phyloP scores from a whole-genome alignment of 2,329 filamentous ascomycete genomes.

The Diplodia seriata region DNA sequence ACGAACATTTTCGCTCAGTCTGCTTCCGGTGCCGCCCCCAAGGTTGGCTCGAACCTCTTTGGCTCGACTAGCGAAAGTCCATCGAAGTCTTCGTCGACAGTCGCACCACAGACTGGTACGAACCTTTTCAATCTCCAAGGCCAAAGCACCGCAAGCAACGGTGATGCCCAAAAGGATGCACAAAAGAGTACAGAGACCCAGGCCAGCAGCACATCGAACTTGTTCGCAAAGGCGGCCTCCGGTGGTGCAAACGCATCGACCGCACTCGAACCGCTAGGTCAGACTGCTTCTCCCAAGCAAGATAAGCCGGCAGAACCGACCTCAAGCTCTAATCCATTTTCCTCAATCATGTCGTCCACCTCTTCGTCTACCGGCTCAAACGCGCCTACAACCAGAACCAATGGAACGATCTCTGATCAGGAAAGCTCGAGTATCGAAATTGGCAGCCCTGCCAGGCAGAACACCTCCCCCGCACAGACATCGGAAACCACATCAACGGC shows the following conservation, averaged over 20 bases:
- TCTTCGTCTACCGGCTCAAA: neutral
- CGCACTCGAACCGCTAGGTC: neutral
- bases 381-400: neutral
- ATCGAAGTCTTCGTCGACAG: no score
- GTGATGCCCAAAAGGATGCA: neutral
- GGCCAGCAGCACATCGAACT: slow-evolving; percentile 3
- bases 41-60: slow-evolving; percentile 23
- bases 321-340: slow-evolving; percentile 1
- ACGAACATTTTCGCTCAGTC: slow-evolving; percentile 21
- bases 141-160: neutral
- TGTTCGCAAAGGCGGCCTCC: slow-evolving; percentile 15
- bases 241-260: neutral
- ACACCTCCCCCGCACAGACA: neutral
- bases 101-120: neutral
- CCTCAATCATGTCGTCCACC: slow-evolving; percentile 1
- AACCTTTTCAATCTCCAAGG: neutral
- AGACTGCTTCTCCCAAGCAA: neutral
- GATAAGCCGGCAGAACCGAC: neutral
- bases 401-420: neutral
- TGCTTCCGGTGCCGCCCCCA: neutral
- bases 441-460: neutral
- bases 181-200: neutral
- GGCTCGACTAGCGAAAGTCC: slow-evolving; percentile 2
- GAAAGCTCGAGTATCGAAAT: neutral
- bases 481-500: neutral